Evolutionary conservation across 495 filamentous ascomycete genomes (phyloP).

Genomic region (Hypoxylon lenormandii): DNA sequence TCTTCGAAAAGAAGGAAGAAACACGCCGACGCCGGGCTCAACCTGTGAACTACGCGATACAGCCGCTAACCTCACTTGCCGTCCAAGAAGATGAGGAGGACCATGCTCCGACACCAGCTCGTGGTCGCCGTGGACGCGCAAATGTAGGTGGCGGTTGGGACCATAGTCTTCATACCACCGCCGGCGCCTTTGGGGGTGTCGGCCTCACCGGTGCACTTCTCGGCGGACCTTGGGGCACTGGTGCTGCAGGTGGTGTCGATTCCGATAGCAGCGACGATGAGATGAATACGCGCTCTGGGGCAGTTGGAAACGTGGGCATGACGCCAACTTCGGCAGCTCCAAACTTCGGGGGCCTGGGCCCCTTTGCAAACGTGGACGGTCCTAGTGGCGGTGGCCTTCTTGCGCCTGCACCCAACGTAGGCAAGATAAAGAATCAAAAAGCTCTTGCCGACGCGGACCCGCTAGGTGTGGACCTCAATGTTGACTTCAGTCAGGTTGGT

Average conservation of each 20-base stretch:
- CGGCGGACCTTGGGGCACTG: constrained; percentile 76
- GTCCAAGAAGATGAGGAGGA: constrained; percentile 70
- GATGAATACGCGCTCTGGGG: constrained; percentile 67
- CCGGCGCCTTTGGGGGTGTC: constrained; percentile 90
- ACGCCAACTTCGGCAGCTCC: constrained; percentile 76
- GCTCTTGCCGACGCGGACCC: constrained; percentile 91
- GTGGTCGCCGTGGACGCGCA: constrained; percentile 67
- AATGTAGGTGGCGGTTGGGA: constrained; percentile 69
- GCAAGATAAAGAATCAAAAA: constrained; percentile 83
- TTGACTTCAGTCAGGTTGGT: constrained; percentile 92
- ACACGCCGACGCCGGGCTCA: constrained; percentile 56
- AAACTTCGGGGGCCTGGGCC: constrained; percentile 45
- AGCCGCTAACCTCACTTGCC: constrained; percentile 77
- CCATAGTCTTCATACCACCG: constrained; percentile 82
- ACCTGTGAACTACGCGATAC: constrained; percentile 67
- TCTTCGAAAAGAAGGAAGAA: constrained; percentile 60
- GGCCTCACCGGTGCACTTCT: constrained; percentile 77
- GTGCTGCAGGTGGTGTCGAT: constrained; percentile 79
- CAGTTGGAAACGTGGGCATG: constrained; percentile 76
- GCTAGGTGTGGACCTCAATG: constrained; percentile 86
- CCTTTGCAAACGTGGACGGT: constrained; percentile 71
- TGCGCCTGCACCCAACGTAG: constrained; percentile 84
- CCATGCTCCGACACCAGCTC: constrained; percentile 74
- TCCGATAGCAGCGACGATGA: constrained; percentile 98
- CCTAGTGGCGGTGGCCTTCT: constrained; percentile 64